Conservation (phyloP, 2,329 filamentous ascomycete genomes). For the Fusarium illudens region DNA sequence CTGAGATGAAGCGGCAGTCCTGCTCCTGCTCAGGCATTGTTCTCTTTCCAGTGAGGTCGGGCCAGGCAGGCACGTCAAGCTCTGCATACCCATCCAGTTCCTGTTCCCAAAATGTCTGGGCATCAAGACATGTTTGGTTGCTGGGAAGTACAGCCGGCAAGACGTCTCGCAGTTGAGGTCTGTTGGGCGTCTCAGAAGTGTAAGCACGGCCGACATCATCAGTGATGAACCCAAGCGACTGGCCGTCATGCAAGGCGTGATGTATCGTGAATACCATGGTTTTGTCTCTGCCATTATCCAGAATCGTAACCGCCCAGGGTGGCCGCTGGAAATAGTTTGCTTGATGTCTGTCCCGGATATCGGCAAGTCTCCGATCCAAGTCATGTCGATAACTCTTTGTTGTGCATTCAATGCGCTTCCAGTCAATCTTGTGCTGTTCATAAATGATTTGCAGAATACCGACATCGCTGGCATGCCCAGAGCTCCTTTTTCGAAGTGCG, state of each 20-base stretch:
- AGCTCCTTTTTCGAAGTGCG: background rate
- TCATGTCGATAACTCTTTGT: background rate
- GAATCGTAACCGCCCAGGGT: constrained; percentile 4
- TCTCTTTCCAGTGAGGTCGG: constrained; percentile 4
- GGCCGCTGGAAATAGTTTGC: constrained; percentile 3
- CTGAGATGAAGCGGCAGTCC: background rate
- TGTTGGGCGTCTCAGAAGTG: background rate
- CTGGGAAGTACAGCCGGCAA: background rate
- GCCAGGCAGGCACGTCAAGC: constrained; percentile 1
- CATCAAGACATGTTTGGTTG: background rate
- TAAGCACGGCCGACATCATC: constrained; percentile 3
- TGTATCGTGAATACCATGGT: constrained; percentile 1
- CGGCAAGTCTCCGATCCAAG: background rate
- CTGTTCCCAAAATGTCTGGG: background rate
- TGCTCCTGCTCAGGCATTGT: background rate
- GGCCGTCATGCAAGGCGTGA: constrained; percentile 4
- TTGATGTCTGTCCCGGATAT: background rate
- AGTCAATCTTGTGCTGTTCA: background rate
- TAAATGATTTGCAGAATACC: background rate
- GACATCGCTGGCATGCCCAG: background rate
- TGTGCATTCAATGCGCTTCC: background rate
- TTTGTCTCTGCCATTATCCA: background rate
- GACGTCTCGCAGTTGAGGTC: background rate
- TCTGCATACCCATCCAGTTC: background rate
- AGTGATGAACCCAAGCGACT: constrained; percentile 1